Base-by-base conservation (phyloP, 768 basidiomycete genomes). In the Cystofilobasidium capitatum region DNA sequence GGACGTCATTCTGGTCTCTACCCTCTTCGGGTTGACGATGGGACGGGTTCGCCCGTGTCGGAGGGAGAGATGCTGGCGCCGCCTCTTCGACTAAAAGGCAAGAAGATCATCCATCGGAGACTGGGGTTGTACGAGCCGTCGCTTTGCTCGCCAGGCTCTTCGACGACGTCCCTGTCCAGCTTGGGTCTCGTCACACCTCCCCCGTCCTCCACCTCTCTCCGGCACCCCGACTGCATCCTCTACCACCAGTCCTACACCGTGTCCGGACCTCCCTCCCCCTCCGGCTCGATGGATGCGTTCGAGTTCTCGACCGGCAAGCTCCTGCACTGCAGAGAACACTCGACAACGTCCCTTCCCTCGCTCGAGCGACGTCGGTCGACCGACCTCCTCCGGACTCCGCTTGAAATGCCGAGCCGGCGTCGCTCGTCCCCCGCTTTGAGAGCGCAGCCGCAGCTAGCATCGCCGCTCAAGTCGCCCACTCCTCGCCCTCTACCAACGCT, bases 401-500 rank as follows among this genome's bases (percentile, higher is more conserved):
- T 33, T 2, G 29, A 40, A 1, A 44, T 57, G 14, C 59, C 42
- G n/a, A 17, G n/a, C 24, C 42, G 39, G 10, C 39, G 24, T 22
- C 40, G 0, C 33, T 42, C 31, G 26, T 35, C 39, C n/a, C 61
- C 22, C 45, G 61, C 20, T 44, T 44, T 20, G 3, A 36, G 26
- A 6, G 7, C n/a, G 9, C 26, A 13, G 13, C 16, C n/a, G 16
- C 37, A 2, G 16, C 29, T 1, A 22, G 20, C 36, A 24, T 42
- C 36, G 24, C 35, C 26, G 16, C 65, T 66, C 65, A 66, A 66
- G 17, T 51, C 58, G 6, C 39, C 58, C 33, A 58, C 45, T 16
- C 65, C 65, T 7, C 24, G 36, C 17, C 65, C 65, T 22, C 65
- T 66, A 13, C 65, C 65, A n/a, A 66, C 58, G 13, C 12, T 60